A percentile compares a stretch with the other conserved stretches of the same genome.
These are phyloP conservation scores for Dioscorea dumetorum DNA, from an alignment of 106 monocot species.

Conservation along the genomic window DNA sequence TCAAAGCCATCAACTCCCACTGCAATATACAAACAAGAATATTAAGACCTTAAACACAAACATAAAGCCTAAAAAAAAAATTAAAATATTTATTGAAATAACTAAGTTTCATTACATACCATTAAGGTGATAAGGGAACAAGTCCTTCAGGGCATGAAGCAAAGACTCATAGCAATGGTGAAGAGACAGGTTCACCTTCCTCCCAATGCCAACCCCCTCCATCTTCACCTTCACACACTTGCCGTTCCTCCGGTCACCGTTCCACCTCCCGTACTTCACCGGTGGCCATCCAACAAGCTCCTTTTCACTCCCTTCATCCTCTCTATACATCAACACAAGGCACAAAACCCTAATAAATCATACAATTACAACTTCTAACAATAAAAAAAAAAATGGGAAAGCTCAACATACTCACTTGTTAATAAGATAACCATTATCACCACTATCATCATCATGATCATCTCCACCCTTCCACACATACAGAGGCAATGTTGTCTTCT, in stretches of 20 bases:
- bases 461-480: not conserved
- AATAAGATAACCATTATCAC: not conserved
- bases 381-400: not conserved
- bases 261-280: constrained; percentile 16
- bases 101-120: constrained; percentile 4
- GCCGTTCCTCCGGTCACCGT: not conserved
- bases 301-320: not conserved
- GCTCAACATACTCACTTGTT: not conserved
- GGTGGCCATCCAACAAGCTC: constrained; percentile 38
- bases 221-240: constrained; percentile 54
- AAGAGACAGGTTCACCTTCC: constrained; percentile 55
- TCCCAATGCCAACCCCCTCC: constrained; percentile 51
- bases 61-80: not conserved
- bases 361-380: not conserved
- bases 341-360: not conserved
- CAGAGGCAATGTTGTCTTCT: constrained; percentile 5
- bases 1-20: constrained; percentile 3
- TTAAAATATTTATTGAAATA: not conserved
- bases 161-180: constrained; percentile 41
- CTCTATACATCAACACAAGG: not conserved
- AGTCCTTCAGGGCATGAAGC: constrained; percentile 16
- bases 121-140: constrained; percentile 23
- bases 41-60: too few species aligned
- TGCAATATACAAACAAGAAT: not conserved
- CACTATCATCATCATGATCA: not conserved